Evolutionary conservation across 1,284 basidiomycete species (phyloP), one percentile per base, ranked within the genome.

Genomic region (Ganoderma meredithae): DNA sequence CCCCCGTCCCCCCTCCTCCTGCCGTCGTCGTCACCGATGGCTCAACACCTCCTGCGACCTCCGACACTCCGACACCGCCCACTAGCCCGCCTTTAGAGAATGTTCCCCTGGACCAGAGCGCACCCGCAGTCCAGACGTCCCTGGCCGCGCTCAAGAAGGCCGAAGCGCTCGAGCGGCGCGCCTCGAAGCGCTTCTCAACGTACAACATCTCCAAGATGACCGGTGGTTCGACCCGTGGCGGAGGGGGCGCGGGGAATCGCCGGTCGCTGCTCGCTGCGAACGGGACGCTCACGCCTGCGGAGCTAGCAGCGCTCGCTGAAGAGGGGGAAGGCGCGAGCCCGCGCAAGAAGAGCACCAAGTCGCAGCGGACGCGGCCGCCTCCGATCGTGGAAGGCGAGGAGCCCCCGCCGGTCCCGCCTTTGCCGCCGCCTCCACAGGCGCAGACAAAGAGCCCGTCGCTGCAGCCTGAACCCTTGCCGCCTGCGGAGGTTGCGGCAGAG

Each of bases 131-230:
- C 39, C 91, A 93, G 53, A 92, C 88, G 65, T 96, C 95, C 9
- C 85, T 99, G 17, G 95, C 95, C 12, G 95, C 95, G 0, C 85
- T 99, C 53, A 94, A 97, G 79, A 90, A 92, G 72, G 90, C 90
- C 55, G 96, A 98, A 73, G 89, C 92, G 0, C 86, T 98, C 22
- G 95, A 97, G 76, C 89, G 97, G 12, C 86, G 97, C 52, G 97
- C 97, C 3, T 97, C 95, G 33, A 99, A 99, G 78, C 92, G 97
- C 0, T 99, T 97, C 82, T 98, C 96, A 65, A 94, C 94, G 0
- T 99, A 98, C 79, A 95, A 96, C 63, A 95, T 98, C 76, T 93
- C 94, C 72, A 98, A 97, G 82, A 97, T 99, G 90, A 92, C 95
- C 0, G 88, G 90, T 19, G 83, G 78, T 22, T 79, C 77, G 76